Base-by-base conservation (phyloP, 169 alveolate species). In the Cryptosporidium parvum region DNA sequence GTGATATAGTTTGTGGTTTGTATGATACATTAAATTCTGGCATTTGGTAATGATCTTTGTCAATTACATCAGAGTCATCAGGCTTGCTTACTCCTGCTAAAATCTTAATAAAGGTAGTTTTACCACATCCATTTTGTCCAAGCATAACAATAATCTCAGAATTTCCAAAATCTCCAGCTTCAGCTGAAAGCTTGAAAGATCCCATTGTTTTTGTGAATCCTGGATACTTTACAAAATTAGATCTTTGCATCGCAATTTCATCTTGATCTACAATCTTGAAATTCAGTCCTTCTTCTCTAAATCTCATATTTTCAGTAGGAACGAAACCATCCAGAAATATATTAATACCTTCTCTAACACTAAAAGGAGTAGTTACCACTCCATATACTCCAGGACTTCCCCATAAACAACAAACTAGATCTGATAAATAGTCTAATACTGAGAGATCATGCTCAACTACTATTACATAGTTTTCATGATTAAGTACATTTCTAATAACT, bases 381-480 rank as follows among this genome's bases (percentile, higher is more conserved):
- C 99, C 99, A 93, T 99, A 99, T 42, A 98, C 99, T 33, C 99
- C 98, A 29, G 99, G 99, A 75, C 93, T 93, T 26, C 99, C 99
- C 98, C 99, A 99, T 67, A 99, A 96, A 70, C 99, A 98, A 91
- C 99, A 99, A 23, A 99, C 96, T 93, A 95, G 97, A 93, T 99
- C 99, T 35, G 99, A 97, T 73, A 99, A 91, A 92, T 99, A 99
- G 94, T 99, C 99, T 75, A 98, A 93, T 48, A 99, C 99, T n/a
- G 99, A 97, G 75, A 99, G 94, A 92, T 99, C 99, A 94, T 99
- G 99, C 94, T 98, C 99, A 3, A 97, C 99, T 61, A 96, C 98
- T 53, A 98, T 96, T 31, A 98, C 96, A 92, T 98, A 98, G 85
- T 97, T 97, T 75, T 98, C 98, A 62, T 94, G 96, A 18, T 92